A percentile compares a stretch with the other conserved stretches of the same genome.
Evolutionary conservation across 768 basidiomycete genomes (phyloP).

Genomic region (Lyophyllum atratum): DNA sequence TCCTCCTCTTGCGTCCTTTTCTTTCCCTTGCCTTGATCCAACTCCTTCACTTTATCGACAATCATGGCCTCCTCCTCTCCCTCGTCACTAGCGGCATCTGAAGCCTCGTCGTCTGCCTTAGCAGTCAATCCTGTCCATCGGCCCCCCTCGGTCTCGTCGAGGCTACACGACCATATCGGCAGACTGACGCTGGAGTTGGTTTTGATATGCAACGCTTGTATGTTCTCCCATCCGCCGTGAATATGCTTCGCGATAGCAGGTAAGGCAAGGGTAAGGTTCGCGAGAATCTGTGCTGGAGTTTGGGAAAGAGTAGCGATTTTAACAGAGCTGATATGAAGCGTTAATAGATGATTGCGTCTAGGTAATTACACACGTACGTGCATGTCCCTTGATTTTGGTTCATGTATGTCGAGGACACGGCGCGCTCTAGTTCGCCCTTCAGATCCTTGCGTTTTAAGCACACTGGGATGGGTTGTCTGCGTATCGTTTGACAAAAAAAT

Average conservation of each 20-base stretch:
- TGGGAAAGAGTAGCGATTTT: slow-evolving; percentile 81
- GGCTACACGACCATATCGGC: slow-evolving; percentile 87
- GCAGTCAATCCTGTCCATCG: slow-evolving; percentile 57
- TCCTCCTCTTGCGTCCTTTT: slow-evolving; percentile 26
- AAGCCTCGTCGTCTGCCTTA: slow-evolving; percentile 23
- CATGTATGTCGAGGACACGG: slow-evolving; percentile 94
- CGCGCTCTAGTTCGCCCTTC: slow-evolving; percentile 89
- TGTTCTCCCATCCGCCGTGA: slow-evolving; percentile 85
- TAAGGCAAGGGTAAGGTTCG: slow-evolving; percentile 77
- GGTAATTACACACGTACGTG: slow-evolving; percentile 57
- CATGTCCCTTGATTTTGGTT: slow-evolving; percentile 93
- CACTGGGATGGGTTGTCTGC: slow-evolving; percentile 95
- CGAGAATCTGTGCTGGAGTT: slow-evolving; percentile 68
- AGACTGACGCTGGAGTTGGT: slow-evolving; percentile 80
- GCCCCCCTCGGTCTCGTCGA: slow-evolving; percentile 60
- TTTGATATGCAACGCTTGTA: slow-evolving; percentile 89
- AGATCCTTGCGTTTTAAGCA: slow-evolving; percentile 84
- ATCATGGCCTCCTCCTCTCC: slow-evolving; percentile 27
- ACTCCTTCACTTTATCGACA: neutral
- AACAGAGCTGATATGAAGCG: slow-evolving; percentile 57
- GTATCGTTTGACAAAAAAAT: slow-evolving; percentile 11
- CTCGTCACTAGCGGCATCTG: slow-evolving; percentile 30
- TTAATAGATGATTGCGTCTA: neutral
- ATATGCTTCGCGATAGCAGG: slow-evolving; percentile 73
- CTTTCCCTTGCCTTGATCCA: slow-evolving; percentile 14